Evolutionary conservation across 129 eudicot species (phyloP).

Genomic region (Kitagawia praeruptora): DNA sequence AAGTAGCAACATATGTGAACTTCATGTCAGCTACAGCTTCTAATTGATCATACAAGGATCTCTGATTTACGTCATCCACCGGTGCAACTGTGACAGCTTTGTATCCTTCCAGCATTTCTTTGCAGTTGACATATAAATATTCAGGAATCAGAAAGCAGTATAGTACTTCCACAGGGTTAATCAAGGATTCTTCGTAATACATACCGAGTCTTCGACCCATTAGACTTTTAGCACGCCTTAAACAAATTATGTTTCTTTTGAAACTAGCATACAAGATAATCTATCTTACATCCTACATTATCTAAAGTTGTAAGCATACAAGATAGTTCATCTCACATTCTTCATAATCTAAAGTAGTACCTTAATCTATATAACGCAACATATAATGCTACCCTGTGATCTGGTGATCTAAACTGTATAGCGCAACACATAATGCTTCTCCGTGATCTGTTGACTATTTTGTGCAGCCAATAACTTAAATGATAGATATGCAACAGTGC

Average conservation of each 20-base stretch:
- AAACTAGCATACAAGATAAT: neutral
- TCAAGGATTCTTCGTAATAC: neutral
- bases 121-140: constrained; percentile 13
- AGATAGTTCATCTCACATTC: neutral
- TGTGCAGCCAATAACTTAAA: neutral
- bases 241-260: neutral
- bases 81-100: constrained; percentile 62
- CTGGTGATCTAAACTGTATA: neutral
- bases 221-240: neutral
- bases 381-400: neutral
- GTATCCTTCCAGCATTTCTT: constrained; percentile 89
- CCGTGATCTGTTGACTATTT: neutral
- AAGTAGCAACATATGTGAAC: constrained; percentile 29
- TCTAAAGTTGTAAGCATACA: neutral
- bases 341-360: neutral
- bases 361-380: neutral
- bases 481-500: too few species aligned
- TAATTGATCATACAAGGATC: constrained; percentile 24
- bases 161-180: neutral
- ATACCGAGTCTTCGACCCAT: neutral
- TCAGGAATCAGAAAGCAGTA: constrained; percentile 14
- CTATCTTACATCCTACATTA: neutral
- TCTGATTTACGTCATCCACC: constrained; percentile 70
- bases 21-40: constrained; percentile 36
- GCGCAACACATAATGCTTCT: neutral